These are phyloP conservation scores for Chaetoceros tenuissimus DNA, from an alignment of 108 stramenopile species.

Conservation along the genomic window DNA sequence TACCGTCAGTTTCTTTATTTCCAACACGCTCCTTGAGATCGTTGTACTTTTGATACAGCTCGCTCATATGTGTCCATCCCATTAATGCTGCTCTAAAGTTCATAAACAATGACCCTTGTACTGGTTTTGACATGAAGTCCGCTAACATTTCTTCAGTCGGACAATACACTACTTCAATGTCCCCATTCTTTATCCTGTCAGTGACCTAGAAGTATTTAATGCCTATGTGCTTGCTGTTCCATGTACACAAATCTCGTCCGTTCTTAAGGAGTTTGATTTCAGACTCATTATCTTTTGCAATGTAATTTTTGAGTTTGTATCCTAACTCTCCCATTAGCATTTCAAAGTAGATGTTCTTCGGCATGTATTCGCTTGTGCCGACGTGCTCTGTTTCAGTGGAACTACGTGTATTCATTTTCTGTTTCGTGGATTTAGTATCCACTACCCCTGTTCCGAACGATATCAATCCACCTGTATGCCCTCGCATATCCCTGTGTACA, in stretches of 20 bases:
- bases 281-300: neutral
- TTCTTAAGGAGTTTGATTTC: neutral
- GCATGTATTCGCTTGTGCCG: neutral
- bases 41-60: neutral
- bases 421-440: slow-evolving; percentile 1
- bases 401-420: slow-evolving; percentile 3
- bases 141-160: no score
- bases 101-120: neutral
- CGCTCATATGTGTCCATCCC: neutral
- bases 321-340: neutral
- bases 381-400: neutral
- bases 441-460: no score
- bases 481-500: no score
- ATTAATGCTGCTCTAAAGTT: neutral
- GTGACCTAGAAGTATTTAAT: neutral
- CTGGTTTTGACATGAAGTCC: neutral
- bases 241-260: neutral
- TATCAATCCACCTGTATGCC: no score
- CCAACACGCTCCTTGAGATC: no score
- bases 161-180: neutral
- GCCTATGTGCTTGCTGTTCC: neutral
- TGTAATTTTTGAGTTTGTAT: neutral
- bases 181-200: no score
- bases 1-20: no score
- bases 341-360: neutral